Percentiles rank a stretch among this genome's conserved stretches.
phyloP scores from a whole-genome alignment of 805 yeast species.

The Kodamaea laetipori region DNA sequence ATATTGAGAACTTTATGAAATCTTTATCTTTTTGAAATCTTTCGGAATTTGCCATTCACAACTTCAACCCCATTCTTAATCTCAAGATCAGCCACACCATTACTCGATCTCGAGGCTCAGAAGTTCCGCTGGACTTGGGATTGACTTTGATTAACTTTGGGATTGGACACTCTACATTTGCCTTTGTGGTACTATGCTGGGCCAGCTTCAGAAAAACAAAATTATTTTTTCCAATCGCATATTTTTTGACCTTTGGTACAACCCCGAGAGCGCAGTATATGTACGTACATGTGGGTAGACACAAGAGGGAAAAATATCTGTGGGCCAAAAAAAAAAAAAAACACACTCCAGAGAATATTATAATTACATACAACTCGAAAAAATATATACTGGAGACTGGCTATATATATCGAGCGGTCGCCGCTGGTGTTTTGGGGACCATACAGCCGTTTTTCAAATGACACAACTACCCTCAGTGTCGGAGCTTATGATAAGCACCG shows the following conservation, averaged over 20 bases:
- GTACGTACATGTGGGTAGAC: conserved; percentile 1
- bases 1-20: too few species aligned
- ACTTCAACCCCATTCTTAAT: too few species aligned
- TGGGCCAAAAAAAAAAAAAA: conserved; percentile 1
- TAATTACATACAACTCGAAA: conserved; percentile 11
- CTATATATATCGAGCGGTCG: conserved; percentile 7
- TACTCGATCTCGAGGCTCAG: too few species aligned
- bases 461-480: conserved; percentile 30
- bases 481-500: conserved; percentile 26
- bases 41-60: too few species aligned
- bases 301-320: not conserved
- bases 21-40: too few species aligned
- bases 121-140: too few species aligned
- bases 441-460: conserved; percentile 12
- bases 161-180: not conserved
- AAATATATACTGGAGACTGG: not conserved
- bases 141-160: not conserved
- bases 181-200: not conserved
- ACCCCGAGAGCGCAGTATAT: conserved; percentile 5
- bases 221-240: not conserved
- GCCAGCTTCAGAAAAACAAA: not conserved
- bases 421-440: conserved; percentile 4
- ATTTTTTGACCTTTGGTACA: not conserved
- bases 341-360: conserved; percentile 7
- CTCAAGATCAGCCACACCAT: too few species aligned